Conservation (phyloP, 805 yeast genomes). For the Saccharomycopsis oosterbeekiorum region DNA sequence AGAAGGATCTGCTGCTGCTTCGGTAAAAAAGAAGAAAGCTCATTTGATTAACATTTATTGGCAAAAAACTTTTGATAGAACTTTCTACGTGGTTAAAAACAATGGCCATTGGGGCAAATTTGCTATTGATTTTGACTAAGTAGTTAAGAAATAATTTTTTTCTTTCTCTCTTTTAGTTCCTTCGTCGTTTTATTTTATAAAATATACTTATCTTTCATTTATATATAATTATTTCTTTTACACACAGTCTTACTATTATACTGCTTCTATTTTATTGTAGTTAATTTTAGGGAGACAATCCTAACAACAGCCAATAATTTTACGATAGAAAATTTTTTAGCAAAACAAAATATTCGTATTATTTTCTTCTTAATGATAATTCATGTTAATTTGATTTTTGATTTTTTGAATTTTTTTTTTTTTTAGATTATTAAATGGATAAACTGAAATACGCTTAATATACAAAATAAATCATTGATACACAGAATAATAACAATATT, state of each 20-base stretch:
- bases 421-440: not conserved
- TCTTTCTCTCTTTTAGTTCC: not conserved
- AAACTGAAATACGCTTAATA: not conserved
- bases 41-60: conserved; percentile 6
- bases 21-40: conserved; percentile 1
- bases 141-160: not conserved
- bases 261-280: no score
- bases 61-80: conserved; percentile 17
- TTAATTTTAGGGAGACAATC: no score
- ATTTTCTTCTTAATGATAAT: no score
- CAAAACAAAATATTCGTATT: no score
- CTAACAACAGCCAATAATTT: no score
- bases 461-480: not conserved
- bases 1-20: not conserved
- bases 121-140: conserved; percentile 14
- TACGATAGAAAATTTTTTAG: no score
- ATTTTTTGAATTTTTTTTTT: no score
- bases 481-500: not conserved
- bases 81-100: conserved; percentile 9
- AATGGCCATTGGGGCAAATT: conserved; percentile 17
- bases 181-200: not conserved
- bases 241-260: no score
- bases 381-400: no score
- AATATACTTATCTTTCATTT: no score
- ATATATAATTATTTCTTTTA: no score